Evolutionary conservation across 805 yeast genomes (phyloP).

Genomic region (Metschnikowia baotianmanensis): DNA sequence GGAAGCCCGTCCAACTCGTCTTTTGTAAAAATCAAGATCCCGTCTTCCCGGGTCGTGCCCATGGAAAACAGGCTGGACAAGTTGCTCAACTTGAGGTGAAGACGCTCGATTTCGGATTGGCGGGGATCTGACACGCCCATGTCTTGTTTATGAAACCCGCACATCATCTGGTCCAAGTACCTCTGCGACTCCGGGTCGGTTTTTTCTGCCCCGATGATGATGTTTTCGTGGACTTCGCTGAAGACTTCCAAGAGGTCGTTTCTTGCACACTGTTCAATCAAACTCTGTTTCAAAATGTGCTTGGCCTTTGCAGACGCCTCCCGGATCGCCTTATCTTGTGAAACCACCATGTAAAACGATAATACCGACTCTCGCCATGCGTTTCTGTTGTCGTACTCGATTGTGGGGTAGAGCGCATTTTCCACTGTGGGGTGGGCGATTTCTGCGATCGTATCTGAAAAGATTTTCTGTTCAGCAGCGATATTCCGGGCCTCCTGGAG

Average conservation of each 20-base stretch:
- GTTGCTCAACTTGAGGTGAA: constrained; percentile 56
- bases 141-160: constrained; percentile 63
- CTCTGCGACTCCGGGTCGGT: constrained; percentile 53
- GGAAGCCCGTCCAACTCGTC: constrained; percentile 77
- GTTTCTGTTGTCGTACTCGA: constrained; percentile 49
- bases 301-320: constrained; percentile 68
- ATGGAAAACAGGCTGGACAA: constrained; percentile 56
- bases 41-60: constrained; percentile 72
- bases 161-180: constrained; percentile 53
- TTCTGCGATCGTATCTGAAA: constrained; percentile 54
- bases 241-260: constrained; percentile 62
- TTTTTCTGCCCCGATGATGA: constrained; percentile 20
- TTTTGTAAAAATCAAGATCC: constrained; percentile 53
- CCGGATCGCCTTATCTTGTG: constrained; percentile 57
- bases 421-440: constrained; percentile 52
- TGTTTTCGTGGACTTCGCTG: constrained; percentile 45
- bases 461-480: constrained; percentile 42
- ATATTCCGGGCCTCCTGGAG: constrained; percentile 35
- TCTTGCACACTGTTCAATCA: constrained; percentile 45
- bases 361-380: constrained; percentile 47
- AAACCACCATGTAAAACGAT: constrained; percentile 70
- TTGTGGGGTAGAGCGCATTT: constrained; percentile 52
- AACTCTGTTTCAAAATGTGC: constrained; percentile 49
- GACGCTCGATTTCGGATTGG: constrained; percentile 52
- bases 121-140: constrained; percentile 55